phyloP scores from a whole-genome alignment of 768 basidiomycete genomes.

The Fomitopsis pulvina region DNA sequence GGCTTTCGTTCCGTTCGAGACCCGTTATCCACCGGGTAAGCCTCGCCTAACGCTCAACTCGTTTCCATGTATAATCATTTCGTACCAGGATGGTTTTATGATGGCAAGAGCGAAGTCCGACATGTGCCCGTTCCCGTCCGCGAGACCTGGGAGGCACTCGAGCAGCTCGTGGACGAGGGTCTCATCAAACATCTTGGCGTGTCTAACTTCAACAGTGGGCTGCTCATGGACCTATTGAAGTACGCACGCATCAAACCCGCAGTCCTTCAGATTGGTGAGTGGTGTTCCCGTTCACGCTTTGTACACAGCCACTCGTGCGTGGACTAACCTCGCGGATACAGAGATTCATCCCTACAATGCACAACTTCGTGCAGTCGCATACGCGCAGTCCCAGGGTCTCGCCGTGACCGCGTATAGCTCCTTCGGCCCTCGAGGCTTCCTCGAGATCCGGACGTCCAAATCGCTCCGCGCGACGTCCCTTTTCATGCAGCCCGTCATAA shows the following conservation, averaged over 20 bases:
- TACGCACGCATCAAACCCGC: slow-evolving; percentile 32
- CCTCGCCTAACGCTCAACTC: not conserved
- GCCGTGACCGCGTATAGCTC: slow-evolving; percentile 30
- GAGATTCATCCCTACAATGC: slow-evolving; percentile 32
- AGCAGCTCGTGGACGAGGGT: slow-evolving; percentile 30
- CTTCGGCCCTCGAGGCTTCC: slow-evolving; percentile 27
- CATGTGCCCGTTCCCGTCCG: slow-evolving; percentile 25
- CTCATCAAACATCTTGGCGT: slow-evolving; percentile 34
- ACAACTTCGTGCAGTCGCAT: slow-evolving; percentile 23
- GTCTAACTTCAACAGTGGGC: slow-evolving; percentile 27
- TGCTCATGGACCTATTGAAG: slow-evolving; percentile 31
- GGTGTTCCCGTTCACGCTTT: not conserved
- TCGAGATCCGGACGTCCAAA: slow-evolving; percentile 24
- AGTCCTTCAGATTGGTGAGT: slow-evolving; percentile 30
- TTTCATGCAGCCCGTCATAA: slow-evolving; percentile 20
- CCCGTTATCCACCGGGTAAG: slow-evolving; percentile 31
- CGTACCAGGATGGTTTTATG: slow-evolving; percentile 27
- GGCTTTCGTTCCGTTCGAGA: slow-evolving; percentile 29
- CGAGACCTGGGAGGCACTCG: slow-evolving; percentile 38
- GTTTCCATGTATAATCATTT: no score
- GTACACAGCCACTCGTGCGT: not conserved
- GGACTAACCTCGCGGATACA: not conserved
- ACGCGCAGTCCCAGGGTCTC: slow-evolving; percentile 21
- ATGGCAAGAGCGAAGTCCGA: slow-evolving; percentile 26
- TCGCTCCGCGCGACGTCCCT: slow-evolving; percentile 17